Evolutionary conservation across 1,139 yeast species (phyloP).

Genomic region (Hansenula lynferdii): DNA sequence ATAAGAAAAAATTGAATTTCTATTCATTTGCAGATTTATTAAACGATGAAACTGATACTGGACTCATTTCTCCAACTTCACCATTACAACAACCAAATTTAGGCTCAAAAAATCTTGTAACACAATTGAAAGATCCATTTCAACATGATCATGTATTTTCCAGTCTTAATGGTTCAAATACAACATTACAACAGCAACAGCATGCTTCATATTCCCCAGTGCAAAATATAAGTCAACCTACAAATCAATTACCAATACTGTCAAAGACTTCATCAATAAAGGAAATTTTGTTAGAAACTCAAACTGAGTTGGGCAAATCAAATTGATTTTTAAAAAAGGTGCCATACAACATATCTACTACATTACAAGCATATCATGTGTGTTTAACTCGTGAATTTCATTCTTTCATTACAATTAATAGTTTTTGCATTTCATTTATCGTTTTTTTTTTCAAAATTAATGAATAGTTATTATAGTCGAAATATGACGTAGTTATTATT

Average conservation of each 20-base stretch:
- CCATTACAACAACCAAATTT: constrained; percentile 2
- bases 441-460: too few species aligned
- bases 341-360: too few species aligned
- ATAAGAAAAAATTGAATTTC: constrained; percentile 19
- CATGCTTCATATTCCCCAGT: too few species aligned
- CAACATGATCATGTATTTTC: not conserved
- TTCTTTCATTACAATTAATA: too few species aligned
- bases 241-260: not conserved
- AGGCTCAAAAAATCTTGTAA: too few species aligned
- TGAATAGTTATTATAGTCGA: too few species aligned
- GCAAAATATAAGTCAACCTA: too few species aligned
- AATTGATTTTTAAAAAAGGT: not conserved
- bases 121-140: constrained; percentile 1
- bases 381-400: too few species aligned
- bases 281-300: constrained; percentile 3
- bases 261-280: constrained; percentile 2
- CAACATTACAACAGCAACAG: not conserved
- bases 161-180: not conserved
- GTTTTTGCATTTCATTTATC: too few species aligned
- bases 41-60: constrained; percentile 14
- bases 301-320: not conserved
- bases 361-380: too few species aligned
- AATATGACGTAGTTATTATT: too few species aligned
- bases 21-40: constrained; percentile 21
- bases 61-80: not conserved